phyloP scores from a whole-genome alignment of 345 rosid genomes.

The Brassica napus region DNA sequence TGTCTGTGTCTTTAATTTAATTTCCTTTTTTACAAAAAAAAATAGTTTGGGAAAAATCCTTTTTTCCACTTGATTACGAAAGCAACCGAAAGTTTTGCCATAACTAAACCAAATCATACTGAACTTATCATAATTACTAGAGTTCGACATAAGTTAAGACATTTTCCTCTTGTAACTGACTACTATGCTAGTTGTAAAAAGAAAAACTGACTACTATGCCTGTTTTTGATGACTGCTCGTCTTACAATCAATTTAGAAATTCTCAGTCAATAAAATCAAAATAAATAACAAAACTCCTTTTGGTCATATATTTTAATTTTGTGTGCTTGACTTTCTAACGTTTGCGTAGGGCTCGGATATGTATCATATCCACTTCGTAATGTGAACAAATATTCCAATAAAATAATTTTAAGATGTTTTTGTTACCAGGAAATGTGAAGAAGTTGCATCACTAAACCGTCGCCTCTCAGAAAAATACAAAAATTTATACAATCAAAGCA shows the following conservation, averaged over 20 bases:
- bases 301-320: background rate
- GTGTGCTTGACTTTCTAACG: slow-evolving; percentile 3
- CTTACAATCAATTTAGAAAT: background rate
- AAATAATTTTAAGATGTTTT: slow-evolving; percentile 2
- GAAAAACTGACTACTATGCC: no score
- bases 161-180: background rate
- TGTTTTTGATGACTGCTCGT: background rate
- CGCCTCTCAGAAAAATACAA: background rate
- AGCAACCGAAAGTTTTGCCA: no score
- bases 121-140: no score
- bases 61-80: no score
- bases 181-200: background rate
- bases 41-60: no score
- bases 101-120: no score
- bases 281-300: background rate
- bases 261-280: background rate
- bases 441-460: background rate
- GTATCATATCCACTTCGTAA: background rate
- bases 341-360: slow-evolving; percentile 1
- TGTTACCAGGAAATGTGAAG: slow-evolving; percentile 2
- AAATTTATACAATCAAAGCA: background rate
- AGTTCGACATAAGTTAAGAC: no score
- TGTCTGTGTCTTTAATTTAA: no score
- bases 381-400: slow-evolving; percentile 11
- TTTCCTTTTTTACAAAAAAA: no score